Base-by-base conservation (phyloP, 495 filamentous ascomycete genomes). In the Cercophora scortea region DNA sequence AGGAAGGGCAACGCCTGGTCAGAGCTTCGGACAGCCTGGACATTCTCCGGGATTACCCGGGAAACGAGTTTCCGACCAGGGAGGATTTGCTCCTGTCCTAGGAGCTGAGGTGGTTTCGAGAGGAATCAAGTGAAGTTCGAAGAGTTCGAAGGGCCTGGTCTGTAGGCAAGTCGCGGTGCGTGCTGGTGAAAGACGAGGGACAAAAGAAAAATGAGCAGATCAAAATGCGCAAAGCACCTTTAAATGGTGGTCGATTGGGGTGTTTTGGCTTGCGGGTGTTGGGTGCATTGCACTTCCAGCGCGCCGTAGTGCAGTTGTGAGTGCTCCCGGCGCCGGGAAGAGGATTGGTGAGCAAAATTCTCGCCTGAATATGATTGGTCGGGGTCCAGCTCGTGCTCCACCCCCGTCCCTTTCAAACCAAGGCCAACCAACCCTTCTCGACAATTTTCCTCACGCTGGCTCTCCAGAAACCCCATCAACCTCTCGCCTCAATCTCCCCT, bases 1-100 rank as follows among this genome's bases (percentile, higher is more conserved):
- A 88, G 89, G 73, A 94, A 88, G 85, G 90, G 90, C 80, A 79
- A 96, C 74, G 82, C 89, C 74, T 89, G 91, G 84, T 84, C 79
- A 88, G 89, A 32, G 19, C 19, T 45, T n/a, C 25, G 1, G 9
- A 25, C 25, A 25, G 25, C 25, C 25, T 5, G 5, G 25, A 13
- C 17, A 50, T 55, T 51, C 49, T 59, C 57, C 57, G 57, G 52
- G 52, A 59, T 59, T 59, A 59, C 57, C 57, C 57, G 57, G 57
- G 49, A 3, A 52, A 55, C 49, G 33, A 52, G 42, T 4, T 17
- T 33, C 36, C 8, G 18, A 16, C 35, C 36, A 53, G 50, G 15
- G 39, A 32, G 8, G 35, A n/a, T 17, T 34, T 38, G 18, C 8
- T n/a, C 10, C 15, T 13, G 19, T 19, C 39, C 18, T 6, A 17